Base-by-base conservation (phyloP, 2,329 filamentous ascomycete species). In the Sphaerulina musiva region DNA sequence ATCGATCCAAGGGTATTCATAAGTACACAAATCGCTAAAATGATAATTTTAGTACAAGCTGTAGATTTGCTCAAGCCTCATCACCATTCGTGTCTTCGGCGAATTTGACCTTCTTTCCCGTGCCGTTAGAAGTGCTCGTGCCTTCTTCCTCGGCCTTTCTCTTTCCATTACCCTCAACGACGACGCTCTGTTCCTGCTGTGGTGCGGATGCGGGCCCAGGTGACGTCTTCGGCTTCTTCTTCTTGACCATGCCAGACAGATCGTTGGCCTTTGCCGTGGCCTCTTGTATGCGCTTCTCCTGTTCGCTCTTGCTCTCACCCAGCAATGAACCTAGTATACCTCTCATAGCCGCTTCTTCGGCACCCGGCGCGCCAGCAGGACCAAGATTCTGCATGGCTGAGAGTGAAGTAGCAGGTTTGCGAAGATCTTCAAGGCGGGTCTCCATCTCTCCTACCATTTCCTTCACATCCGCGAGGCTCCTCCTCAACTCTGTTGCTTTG, bases 391-490 rank as follows among this genome's bases (percentile, higher is more conserved):
- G 51, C 51, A 59, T 36, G 8, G 59, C 63, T 50, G 78, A 76
- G 53, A 84, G 69, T 50, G 83, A 79, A 47, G 82, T 74, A 0
- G 82, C 82, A 3, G 83, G 81, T 53, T 79, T 80, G 54, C 80
- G 80, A 34, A 92, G 78, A 53, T 93, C 88, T 42, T 79, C 73
- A 34, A 92, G 80, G 78, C 87, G 78, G 68, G 85, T 80, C 72
- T 89, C 83, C 81, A 93, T 88, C 61, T 93, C 88, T 50, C 79
- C 78, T 46, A 92, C 79, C 61, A 93, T 82, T 57, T 90, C 85
- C 72, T 87, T 87, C 60, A 88, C 85, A 57, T 93, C 86, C 50
- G 76, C 72, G 57, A 93, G 86, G 56, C 80, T 77, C 57, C 76
- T 76, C 62, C 81, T 76, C 58, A 81, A 66, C 47, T 86, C 84